Base-by-base conservation (phyloP, 495 filamentous ascomycete genomes). In the Amphirosellinia nigrospora region DNA sequence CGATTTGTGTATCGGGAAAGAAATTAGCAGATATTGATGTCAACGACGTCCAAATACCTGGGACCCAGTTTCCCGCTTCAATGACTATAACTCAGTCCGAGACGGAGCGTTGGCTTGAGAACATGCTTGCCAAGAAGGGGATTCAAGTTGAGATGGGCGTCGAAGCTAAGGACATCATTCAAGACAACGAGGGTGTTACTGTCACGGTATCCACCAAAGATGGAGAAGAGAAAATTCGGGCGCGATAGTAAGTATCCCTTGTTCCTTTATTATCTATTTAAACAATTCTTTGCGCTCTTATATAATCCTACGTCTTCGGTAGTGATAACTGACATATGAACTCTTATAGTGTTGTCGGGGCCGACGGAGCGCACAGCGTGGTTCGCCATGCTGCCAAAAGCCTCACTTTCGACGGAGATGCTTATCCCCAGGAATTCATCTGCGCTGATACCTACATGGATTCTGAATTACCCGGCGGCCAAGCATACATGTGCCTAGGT, bases 351-450 rank as follows among this genome's bases (percentile, higher is more conserved):
- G 66, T 75, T 7, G 79, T 83, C 32, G 82, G 81, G 3, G 82
- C 80, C 46, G 82, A 84, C 58, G 82, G 82, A 30, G 80, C 82
- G 9, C 81, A 82, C 64, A 80, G 76, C 43, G 39, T 66, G 8
- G 81, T 83, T 6, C 76, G 82, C 3, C 77, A 79, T 23, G 67
- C 77, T 0, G 74, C 81, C 3, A 64, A 60, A 0, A 73, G 77
- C 48, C 67, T 83, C 23, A 64, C 69, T 9, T 84, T 82, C 52
- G 73, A 81, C 4, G 82, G 82, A 0, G 76, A 71, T 5, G 62
- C 76, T 1, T 84, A 84, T 60, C 74, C 76, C 8, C 79, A 81
- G 48, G 77, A 80, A 28, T 83, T 83, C 59, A 70, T 83, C 34
- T 80, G 82, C 19, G 79, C 79, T 69, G 82, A 84, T 59, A 74